A percentile compares a stretch with the other conserved stretches of the same genome.
phyloP scores from a whole-genome alignment of 306 rosid genomes.

The Ammopiptanthus mongolicus region DNA sequence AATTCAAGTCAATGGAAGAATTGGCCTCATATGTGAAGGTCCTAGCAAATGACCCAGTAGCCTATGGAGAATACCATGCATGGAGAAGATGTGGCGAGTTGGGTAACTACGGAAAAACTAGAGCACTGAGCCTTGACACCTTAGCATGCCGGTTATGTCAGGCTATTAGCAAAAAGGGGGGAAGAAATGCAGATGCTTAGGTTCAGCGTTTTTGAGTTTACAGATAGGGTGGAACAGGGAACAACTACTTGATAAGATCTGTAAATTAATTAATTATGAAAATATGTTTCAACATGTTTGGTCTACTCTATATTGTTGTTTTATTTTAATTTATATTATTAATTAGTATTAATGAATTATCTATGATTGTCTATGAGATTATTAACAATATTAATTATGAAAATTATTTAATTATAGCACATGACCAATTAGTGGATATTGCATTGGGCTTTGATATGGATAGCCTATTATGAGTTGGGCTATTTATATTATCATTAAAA shows the following conservation, averaged over 20 bases:
- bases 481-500: too few species aligned
- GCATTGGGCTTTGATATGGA: too few species aligned
- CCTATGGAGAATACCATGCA: conserved; percentile 92
- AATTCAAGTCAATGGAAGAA: conserved; percentile 69
- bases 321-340: not conserved
- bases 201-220: too few species aligned
- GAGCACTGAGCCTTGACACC: conserved; percentile 81
- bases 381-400: too few species aligned
- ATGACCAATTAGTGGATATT: too few species aligned
- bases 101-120: conserved; percentile 65
- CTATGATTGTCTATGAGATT: too few species aligned
- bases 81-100: conserved; percentile 89
- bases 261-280: not conserved
- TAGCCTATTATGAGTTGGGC: too few species aligned
- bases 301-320: not conserved
- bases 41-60: conserved; percentile 73
- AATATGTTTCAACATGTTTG: not conserved
- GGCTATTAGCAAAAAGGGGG: conserved; percentile 71
- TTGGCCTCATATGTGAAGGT: conserved; percentile 72
- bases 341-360: too few species aligned
- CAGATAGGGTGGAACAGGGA: too few species aligned
- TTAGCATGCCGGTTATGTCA: conserved; percentile 81
- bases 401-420: too few species aligned
- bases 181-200: conserved; percentile 43
- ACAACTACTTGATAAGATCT: not conserved